Conservation (phyloP, 495 filamentous ascomycete species). For the Aspergillus affinis region DNA sequence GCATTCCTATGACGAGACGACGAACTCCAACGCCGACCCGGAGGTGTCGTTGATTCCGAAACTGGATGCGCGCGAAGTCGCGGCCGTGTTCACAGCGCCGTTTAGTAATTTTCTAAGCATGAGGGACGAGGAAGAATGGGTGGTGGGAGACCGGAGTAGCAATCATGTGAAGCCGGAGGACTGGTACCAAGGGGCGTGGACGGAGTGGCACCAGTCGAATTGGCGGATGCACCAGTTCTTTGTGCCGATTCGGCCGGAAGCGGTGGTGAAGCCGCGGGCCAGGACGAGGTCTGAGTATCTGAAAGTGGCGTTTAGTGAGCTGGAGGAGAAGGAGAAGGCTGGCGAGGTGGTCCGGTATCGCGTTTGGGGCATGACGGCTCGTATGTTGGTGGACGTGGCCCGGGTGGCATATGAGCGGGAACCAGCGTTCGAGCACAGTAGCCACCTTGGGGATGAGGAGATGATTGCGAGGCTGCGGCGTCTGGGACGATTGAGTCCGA, state of each 20-base stretch:
- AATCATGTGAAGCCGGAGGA: constrained; percentile 40
- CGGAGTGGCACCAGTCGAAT: constrained; percentile 63
- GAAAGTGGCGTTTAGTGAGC: constrained; percentile 30
- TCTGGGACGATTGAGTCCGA: constrained; percentile 61
- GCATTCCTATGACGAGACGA: constrained; percentile 52
- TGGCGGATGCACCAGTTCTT: constrained; percentile 89
- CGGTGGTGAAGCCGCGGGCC: constrained; percentile 54
- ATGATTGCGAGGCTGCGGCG: constrained; percentile 63
- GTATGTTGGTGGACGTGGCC: constrained; percentile 83
- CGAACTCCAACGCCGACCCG: constrained; percentile 44
- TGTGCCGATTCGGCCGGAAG: constrained; percentile 66
- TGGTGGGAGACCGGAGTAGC: neutral
- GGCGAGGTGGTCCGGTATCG: constrained; percentile 58
- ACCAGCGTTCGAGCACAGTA: constrained; percentile 82
- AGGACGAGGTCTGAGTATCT: constrained; percentile 15
- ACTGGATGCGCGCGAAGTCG: constrained; percentile 82
- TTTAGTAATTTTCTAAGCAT: constrained; percentile 68
- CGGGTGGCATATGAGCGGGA: constrained; percentile 75
- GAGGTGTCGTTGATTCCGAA: constrained; percentile 74
- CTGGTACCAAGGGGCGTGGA: constrained; percentile 54
- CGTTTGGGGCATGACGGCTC: constrained; percentile 90
- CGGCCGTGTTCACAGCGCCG: constrained; percentile 84
- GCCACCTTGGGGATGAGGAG: constrained; percentile 76
- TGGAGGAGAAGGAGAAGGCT: constrained; percentile 44
- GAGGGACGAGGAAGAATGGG: constrained; percentile 43